Base-by-base conservation (phyloP, 1,139 yeast species). In the Saccharomycopsis phalli region DNA sequence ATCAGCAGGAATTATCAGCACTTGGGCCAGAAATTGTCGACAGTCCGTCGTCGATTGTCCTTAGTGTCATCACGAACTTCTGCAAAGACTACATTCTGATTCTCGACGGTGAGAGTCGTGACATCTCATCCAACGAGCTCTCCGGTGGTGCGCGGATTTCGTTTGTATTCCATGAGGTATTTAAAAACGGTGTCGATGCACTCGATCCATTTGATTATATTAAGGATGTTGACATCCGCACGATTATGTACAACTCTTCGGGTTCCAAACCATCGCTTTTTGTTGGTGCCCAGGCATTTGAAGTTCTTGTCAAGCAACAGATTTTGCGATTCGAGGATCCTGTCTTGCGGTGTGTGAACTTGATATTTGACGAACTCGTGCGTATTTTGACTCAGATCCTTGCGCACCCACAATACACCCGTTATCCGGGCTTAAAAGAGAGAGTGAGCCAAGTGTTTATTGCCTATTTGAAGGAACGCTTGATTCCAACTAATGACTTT, bases 91-190 rank as follows among this genome's bases (percentile, higher is more conserved):
- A 87, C 62, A 80, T 77, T 50, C 93, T 94, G 11, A 83, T 91
- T 41, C 68, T 91, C 53, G 94, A 86, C 56, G 99, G 99, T 64
- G 94, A 86, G 60, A 80, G 94, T 14, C 86, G 77, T 57, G 97
- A 91, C 59, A 71, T 91, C 51, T 76, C 91, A 6, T 73, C 83
- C 14, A 76, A 77, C 59, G 96, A 87, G 62, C 71, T 87, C 52
- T 79, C 88, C 50, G 96, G 96, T 61, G 98, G 98, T 61, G 99
- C 99, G 2, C 83, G 99, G 71, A 83, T 91, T 51, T 81, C 95
- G 25, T 93, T 88, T 69, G 98, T 91, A 22, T 91, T 91, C 69
- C 98, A 91, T 59, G 98, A 91, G 65, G 82, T 91, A 46, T 91
- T 79, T 68, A 81, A 88, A 58, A 87, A 84, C 58, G 98, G 98